Evolutionary conservation across 371 early-diverging fungal genomes (phyloP), one percentile per base, ranked within the genome.

Genomic region (Rhizomucor miehei): DNA sequence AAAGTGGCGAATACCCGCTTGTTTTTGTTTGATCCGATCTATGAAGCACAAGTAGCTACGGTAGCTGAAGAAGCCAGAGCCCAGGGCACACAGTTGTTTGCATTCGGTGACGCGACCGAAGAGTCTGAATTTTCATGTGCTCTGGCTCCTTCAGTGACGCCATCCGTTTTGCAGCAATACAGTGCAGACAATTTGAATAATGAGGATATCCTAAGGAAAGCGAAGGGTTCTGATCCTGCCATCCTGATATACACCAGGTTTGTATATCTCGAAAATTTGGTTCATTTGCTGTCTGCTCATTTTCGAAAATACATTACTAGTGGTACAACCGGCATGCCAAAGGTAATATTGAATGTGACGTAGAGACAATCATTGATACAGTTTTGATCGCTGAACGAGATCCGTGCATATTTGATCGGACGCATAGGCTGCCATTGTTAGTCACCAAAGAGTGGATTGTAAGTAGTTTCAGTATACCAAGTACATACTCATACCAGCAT

Each of bases 161-260:
- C 62, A 1, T 41, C 38, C 2, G 19, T 57, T 5, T 51, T 75
- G 21, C 34, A 43, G 1, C 24, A n/a, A 1, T 67, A 47, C 51
- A 46, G 64, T 13, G 69, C 71, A 20, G 35, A 53, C 21, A 63
- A 68, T 36, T 11, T 23, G 10, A 57, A 40, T n/a, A 25, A 23
- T 21, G 50, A 36, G 24, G 57, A 57, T 23, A 72, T 67, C 0
- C 35, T 75, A 9, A 54, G 51, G 17, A 63, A 59, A 9, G 44
- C 54, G 6, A 11, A 35, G 0, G 24, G 48, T 19, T 45, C 55
- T 2, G 73, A 72, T 47, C 44, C 74, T 29, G 75, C 75, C 10
- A 59, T 69, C 46, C 53, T 78, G 34, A 75, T 78, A 19, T 78
- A 78, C 24, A 78, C 78, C 1, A 55, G 55, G 55, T 48, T 45